Base-by-base conservation (phyloP, 2,329 filamentous ascomycete genomes). In the Leptographium procerum region DNA sequence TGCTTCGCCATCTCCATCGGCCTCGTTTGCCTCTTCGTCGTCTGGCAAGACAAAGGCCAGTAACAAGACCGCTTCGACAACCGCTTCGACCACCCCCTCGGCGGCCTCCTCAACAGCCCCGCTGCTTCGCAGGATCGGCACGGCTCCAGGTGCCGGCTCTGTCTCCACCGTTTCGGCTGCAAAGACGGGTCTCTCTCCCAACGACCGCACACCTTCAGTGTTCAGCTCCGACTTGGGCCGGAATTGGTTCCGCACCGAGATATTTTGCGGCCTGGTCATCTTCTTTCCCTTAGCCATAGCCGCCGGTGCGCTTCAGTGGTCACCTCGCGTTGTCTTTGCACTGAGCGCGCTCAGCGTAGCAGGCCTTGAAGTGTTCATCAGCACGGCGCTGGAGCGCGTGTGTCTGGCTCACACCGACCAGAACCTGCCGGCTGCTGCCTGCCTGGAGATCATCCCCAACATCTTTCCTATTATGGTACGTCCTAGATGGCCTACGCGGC, bases 341-440 rank as follows among this genome's bases (percentile, higher is more conserved):
- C 45, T 60, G 36, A 56, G 43, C 31, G 54, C 58, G 1, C 50
- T 57, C 28, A 26, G 36, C 36, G 16, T 59, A 19, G 43, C 43
- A 22, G 55, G 55, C 26, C 52, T 60, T 19, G 52, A 60, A 22
- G 55, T 57, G 43, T 54, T 57, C 31, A 55, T 60, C 52, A 56
- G 48, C 55, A 55, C 59, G n/a, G 55, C 45, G 16, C 52, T 60
- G 13, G 56, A 56, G 43, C 48, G 50, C 48, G 31, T 54, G 8
- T 53, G 58, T 28, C 40, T 52, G 22, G 14, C 48, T 4, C 28
- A 34, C 14, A 16, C 48, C n/a, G 40, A 19, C 40, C 29, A 11
- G 24, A 24, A 4, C 48, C 3, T 47, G 11, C 26, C 36, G 9
- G 29, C 34, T 4, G 48, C 48, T 9, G 8, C 47, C n/a, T 52